Evolutionary conservation across 2,329 filamentous ascomycete species (phyloP).

Genomic region (Fusarium sp.): DNA sequence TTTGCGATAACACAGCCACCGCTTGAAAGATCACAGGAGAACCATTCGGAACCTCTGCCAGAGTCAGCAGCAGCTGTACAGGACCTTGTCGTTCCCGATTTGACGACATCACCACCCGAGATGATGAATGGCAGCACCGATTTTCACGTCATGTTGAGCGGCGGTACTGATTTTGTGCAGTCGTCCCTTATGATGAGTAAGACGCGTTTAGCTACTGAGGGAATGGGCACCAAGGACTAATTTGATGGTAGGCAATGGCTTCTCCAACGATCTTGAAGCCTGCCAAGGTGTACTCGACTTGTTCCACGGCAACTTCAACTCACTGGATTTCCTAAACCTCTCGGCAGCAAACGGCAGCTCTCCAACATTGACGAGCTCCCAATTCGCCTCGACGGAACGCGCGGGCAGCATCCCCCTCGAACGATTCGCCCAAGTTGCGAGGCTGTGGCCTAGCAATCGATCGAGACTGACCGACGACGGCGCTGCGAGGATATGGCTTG

Average conservation of each 20-base stretch:
- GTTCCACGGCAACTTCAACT: neutral
- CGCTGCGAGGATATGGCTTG: neutral
- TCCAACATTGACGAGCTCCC: neutral
- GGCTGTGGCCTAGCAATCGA: constrained; percentile 4
- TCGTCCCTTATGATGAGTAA: neutral
- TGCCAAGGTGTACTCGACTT: neutral
- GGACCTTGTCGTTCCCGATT: neutral
- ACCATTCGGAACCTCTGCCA: neutral
- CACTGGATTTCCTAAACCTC: neutral
- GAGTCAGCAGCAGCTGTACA: neutral
- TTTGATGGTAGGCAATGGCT: neutral
- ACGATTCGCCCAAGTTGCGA: neutral
- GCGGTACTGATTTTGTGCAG: neutral
- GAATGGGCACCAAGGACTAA: neutral
- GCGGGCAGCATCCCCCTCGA: neutral
- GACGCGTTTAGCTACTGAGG: neutral
- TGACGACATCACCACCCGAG: neutral
- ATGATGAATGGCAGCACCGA: neutral
- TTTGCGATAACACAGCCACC: neutral
- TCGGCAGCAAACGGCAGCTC: neutral
- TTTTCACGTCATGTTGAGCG: neutral
- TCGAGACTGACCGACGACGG: neutral
- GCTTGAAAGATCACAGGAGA: neutral
- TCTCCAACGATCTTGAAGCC: neutral
- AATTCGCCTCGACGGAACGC: neutral